Evolutionary conservation across 768 basidiomycete species (phyloP).

Genomic region (Rhodotorula kratochvilovae): DNA sequence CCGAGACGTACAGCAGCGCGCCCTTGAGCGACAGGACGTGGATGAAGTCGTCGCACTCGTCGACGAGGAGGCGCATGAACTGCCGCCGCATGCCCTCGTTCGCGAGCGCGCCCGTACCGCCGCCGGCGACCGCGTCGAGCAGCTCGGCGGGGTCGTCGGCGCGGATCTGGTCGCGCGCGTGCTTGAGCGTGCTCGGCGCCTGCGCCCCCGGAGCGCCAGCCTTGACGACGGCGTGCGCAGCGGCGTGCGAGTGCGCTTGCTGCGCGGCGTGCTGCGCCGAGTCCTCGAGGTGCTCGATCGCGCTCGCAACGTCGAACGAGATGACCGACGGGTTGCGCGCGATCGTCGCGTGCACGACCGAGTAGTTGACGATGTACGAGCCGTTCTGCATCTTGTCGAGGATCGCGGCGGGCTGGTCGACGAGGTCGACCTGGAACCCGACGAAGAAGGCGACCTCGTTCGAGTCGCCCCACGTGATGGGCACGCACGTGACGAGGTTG

Average conservation of each 20-base stretch:
- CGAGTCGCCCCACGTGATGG: conserved; percentile 65
- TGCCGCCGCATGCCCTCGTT: conserved; percentile 47
- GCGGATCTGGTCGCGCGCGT: conserved; percentile 11
- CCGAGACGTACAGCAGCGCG: conserved; percentile 83
- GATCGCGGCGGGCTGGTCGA: conserved; percentile 77
- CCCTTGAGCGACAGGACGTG: conserved; percentile 91
- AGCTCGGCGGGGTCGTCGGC: conserved; percentile 18
- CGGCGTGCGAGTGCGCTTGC: conserved; percentile 7
- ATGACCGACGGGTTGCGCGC: conserved; percentile 9
- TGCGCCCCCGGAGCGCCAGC: conserved; percentile 21
- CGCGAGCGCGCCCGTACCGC: conserved; percentile 38
- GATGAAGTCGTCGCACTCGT: conserved; percentile 62
- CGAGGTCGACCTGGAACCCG: conserved; percentile 92
- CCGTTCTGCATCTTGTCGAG: conserved; percentile 65
- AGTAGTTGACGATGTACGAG: conserved; percentile 66
- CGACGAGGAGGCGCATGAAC: conserved; percentile 51
- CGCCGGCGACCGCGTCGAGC: conserved; percentile 24
- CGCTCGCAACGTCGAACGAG: conserved; percentile 5
- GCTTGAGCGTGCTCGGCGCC: not conserved
- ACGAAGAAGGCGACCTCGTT: conserved; percentile 79
- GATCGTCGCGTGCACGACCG: conserved; percentile 28
- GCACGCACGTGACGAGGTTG: conserved; percentile 81
- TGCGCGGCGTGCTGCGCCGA: conserved; percentile 7
- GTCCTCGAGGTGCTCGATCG: conserved; percentile 22
- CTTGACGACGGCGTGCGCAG: conserved; percentile 38